Conservation (phyloP, 306 rosid species). For the Leucaena leucocephala region DNA sequence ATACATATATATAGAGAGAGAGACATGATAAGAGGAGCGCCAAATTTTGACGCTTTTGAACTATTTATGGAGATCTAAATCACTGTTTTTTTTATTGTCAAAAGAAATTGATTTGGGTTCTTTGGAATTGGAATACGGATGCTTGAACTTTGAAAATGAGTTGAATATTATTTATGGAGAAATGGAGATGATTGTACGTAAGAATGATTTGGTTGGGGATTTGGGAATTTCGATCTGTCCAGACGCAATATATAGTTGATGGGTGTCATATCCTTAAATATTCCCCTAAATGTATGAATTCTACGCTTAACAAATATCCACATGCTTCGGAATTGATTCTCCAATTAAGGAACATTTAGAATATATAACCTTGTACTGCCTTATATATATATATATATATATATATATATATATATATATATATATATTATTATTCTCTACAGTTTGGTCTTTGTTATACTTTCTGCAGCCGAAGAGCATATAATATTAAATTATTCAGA, state of each 20-base stretch:
- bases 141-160: background rate
- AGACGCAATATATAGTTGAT: background rate
- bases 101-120: background rate
- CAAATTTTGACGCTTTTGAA: no score
- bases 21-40: no score
- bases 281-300: background rate
- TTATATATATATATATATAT: no score
- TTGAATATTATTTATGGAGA: background rate
- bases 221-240: background rate
- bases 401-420: no score
- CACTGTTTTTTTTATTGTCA: no score
- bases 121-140: background rate
- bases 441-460: slow-evolving; percentile 8
- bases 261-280: slow-evolving; percentile 1
- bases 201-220: background rate
- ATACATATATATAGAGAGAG: no score
- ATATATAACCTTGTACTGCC: slow-evolving; percentile 12
- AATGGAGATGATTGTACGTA: background rate
- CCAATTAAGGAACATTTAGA: slow-evolving; percentile 26
- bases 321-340: slow-evolving; percentile 29
- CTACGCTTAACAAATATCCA: slow-evolving; percentile 7
- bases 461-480: background rate
- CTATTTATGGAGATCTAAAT: no score
- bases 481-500: background rate
- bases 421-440: background rate